phyloP scores from a whole-genome alignment of 441 rosid species.

The Biscutella auriculata region DNA sequence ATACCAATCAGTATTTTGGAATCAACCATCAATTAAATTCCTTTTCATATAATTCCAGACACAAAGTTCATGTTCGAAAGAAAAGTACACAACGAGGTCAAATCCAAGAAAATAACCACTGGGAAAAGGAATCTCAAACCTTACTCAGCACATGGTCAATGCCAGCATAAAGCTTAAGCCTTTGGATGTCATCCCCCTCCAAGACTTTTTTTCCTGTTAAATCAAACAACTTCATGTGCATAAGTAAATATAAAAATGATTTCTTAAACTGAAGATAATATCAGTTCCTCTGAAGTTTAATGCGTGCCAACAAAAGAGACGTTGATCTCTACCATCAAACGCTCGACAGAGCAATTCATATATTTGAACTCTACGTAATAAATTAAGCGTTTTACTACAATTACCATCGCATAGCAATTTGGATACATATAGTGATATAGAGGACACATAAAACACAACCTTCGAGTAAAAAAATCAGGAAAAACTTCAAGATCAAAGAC shows the following conservation, averaged over 20 bases:
- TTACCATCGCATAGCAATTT: background rate
- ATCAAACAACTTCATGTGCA: background rate
- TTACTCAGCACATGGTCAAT: constrained; percentile 71
- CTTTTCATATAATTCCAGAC: background rate
- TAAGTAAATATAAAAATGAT: background rate
- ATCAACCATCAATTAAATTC: background rate
- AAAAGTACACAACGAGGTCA: too few relatives aligned
- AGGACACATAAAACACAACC: too few relatives aligned
- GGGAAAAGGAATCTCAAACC: constrained; percentile 40
- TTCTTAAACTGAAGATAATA: background rate
- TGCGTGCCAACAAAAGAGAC: constrained; percentile 1
- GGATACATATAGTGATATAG: too few relatives aligned
- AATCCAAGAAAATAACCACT: background rate
- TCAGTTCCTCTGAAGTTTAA: background rate
- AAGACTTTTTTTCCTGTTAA: constrained; percentile 62
- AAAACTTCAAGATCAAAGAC: too few relatives aligned
- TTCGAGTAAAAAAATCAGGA: background rate
- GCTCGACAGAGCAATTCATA: constrained; percentile 7
- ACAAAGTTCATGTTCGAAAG: too few relatives aligned
- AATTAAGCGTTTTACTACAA: background rate
- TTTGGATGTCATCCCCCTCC: constrained; percentile 37
- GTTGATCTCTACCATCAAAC: too few relatives aligned
- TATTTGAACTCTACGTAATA: background rate
- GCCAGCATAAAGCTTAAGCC: constrained; percentile 48
- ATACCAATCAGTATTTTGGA: constrained; percentile 36